Evolutionary conservation across 1,284 basidiomycete genomes (phyloP).

Genomic region (Moesziomyces globuligerus): DNA sequence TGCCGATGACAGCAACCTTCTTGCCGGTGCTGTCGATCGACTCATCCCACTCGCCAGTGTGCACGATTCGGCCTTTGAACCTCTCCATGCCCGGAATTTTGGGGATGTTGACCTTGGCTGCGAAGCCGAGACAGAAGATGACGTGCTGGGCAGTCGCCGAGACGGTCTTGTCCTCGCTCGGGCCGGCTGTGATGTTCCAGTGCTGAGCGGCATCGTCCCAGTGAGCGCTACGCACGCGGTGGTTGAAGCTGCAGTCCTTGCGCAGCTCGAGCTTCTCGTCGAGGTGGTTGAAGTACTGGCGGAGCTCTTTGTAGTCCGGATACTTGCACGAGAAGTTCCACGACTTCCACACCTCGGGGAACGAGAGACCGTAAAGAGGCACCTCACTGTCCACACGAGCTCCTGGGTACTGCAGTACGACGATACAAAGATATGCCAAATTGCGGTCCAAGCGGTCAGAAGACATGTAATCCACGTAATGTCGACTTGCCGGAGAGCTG

Average conservation of each 20-base stretch:
- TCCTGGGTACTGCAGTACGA: constrained; percentile 36
- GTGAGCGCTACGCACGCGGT: constrained; percentile 37
- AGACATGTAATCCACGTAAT: no score
- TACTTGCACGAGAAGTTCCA: constrained; percentile 54
- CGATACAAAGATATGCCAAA: no score
- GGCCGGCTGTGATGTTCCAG: constrained; percentile 45
- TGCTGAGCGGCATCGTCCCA: constrained; percentile 35
- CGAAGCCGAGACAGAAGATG: constrained; percentile 53
- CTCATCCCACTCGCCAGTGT: constrained; percentile 74
- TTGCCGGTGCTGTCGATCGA: constrained; percentile 72
- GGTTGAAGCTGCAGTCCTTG: constrained; percentile 52
- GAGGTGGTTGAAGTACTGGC: constrained; percentile 49
- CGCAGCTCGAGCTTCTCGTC: constrained; percentile 49
- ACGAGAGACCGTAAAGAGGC: constrained; percentile 46
- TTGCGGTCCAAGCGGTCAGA: no score
- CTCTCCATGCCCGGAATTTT: constrained; percentile 70
- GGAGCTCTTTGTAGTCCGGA: constrained; percentile 49
- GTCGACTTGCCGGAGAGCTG: no score
- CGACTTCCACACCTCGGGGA: constrained; percentile 44
- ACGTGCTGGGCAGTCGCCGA: constrained; percentile 42
- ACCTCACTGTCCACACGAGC: constrained; percentile 52
- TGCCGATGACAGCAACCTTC: constrained; percentile 74
- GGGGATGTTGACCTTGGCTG: constrained; percentile 68
- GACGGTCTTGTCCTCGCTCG: constrained; percentile 22
- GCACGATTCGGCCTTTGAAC: constrained; percentile 73